A percentile compares a stretch with the other conserved stretches of the same genome.
Evolutionary conservation across 2,329 filamentous ascomycete species (phyloP).

Genomic region (Fusarium hostae): DNA sequence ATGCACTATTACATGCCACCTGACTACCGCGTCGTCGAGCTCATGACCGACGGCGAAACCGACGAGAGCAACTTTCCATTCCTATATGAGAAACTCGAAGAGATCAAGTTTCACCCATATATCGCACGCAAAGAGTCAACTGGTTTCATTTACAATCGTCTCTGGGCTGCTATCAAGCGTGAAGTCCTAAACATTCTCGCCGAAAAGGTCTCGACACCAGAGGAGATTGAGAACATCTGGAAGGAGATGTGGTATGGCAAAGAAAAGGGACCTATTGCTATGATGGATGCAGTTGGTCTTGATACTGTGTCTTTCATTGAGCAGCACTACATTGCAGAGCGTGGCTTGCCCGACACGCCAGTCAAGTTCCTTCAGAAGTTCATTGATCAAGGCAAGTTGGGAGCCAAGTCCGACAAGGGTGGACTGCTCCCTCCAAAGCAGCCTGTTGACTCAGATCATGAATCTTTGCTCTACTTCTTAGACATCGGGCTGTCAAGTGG

Average conservation of each 20-base stretch:
- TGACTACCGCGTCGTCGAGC: background rate
- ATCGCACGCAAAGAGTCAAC: slow-evolving; percentile 18
- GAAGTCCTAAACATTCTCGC: slow-evolving; percentile 2
- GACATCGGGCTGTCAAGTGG: background rate
- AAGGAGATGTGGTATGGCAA: slow-evolving; percentile 8
- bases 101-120: background rate
- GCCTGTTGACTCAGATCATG: fast-evolving
- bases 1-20: slow-evolving; percentile 25
- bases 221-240: slow-evolving; percentile 8
- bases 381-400: slow-evolving; percentile 1
- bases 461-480: background rate
- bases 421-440: background rate
- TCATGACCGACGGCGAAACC: slow-evolving; percentile 7
- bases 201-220: background rate
- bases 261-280: background rate
- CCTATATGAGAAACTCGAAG: background rate
- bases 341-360: background rate
- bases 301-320: slow-evolving; percentile 17
- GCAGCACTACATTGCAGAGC: slow-evolving; percentile 9
- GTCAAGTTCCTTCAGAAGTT: slow-evolving; percentile 9
- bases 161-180: slow-evolving; percentile 14
- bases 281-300: slow-evolving; percentile 17
- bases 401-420: slow-evolving; percentile 5
- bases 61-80: slow-evolving; percentile 2
- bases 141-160: slow-evolving; percentile 10